Percentiles rank a stretch among this genome's conserved stretches.
Conservation (phyloP, 2,329 filamentous ascomycete species). For the Rhynchosporium agropyri region DNA sequence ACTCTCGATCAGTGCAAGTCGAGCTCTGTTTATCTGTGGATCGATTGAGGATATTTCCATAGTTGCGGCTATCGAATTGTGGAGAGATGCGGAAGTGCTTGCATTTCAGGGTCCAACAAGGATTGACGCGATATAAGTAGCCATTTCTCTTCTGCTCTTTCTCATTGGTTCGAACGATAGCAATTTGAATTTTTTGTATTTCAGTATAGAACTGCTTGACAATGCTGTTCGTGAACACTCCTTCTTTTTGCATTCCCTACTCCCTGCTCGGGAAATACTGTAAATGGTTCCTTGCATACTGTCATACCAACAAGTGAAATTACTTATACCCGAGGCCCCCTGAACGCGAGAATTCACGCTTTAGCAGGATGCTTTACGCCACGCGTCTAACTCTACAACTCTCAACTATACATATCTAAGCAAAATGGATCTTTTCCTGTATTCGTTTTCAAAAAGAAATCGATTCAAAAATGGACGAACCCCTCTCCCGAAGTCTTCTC, state of each 20-base stretch:
- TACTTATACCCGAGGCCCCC: not conserved
- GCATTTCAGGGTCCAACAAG: slow-evolving; percentile 15
- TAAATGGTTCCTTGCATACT: not conserved
- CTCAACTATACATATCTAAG: too few species aligned
- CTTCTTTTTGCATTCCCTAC: too few species aligned
- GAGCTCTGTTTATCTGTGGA: too few species aligned
- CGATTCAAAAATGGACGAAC: not conserved
- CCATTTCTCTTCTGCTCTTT: not conserved
- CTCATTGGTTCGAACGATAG: too few species aligned
- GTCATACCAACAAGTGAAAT: not conserved
- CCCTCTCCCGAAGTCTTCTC: slow-evolving; percentile 5
- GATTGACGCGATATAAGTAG: not conserved
- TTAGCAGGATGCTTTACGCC: not conserved
- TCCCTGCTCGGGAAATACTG: too few species aligned
- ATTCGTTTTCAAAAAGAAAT: not conserved
- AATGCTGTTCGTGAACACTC: too few species aligned
- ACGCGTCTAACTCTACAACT: not conserved
- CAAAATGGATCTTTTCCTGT: not conserved
- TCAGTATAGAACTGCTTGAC: too few species aligned
- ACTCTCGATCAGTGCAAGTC: too few species aligned
- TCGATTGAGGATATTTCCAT: too few species aligned
- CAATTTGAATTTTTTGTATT: too few species aligned
- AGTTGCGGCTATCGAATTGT: too few species aligned
- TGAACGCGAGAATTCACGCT: not conserved
- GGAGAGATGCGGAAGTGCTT: slow-evolving; percentile 7